A percentile compares a stretch with the other conserved stretches of the same genome.
These are phyloP conservation scores for Candida quercuum DNA, from an alignment of 805 yeast genomes.

Conservation along the genomic window DNA sequence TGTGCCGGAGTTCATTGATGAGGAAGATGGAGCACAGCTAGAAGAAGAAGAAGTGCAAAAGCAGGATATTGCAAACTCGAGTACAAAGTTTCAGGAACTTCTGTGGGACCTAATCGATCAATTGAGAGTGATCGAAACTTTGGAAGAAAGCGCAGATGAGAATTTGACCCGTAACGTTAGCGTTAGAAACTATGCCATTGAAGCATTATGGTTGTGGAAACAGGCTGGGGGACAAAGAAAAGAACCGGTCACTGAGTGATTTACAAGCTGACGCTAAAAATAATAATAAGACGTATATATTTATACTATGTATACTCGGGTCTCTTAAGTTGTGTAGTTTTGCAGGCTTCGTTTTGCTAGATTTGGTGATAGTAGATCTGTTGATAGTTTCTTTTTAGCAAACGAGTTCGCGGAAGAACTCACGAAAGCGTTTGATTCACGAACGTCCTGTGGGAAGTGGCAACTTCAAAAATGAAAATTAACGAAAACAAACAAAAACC, in stretches of 20 bases:
- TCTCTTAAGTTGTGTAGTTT: no score
- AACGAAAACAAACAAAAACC: background rate
- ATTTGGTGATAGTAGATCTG: no score
- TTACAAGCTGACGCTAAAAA: no score
- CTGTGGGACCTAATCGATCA: conserved; percentile 71
- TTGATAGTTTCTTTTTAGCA: background rate
- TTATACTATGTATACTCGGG: no score
- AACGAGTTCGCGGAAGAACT: background rate
- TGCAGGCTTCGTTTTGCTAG: no score
- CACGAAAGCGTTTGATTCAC: no score
- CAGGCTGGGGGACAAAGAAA: conserved; percentile 37
- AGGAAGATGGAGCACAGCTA: conserved; percentile 25
- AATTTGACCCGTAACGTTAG: conserved; percentile 57
- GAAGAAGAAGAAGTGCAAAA: conserved; percentile 22
- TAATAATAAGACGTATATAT: background rate
- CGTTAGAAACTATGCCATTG: conserved; percentile 78
- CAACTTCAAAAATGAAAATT: background rate
- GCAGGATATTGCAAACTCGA: conserved; percentile 29
- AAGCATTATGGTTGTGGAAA: conserved; percentile 88
- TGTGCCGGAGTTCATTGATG: conserved; percentile 37
- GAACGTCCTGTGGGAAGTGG: no score
- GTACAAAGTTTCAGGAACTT: conserved; percentile 31
- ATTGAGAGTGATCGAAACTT: conserved; percentile 55
- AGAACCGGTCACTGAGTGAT: no score
- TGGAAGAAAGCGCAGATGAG: conserved; percentile 68